phyloP scores from a whole-genome alignment of 2,329 filamentous ascomycete species.

The Exophiala lecanii-corni region DNA sequence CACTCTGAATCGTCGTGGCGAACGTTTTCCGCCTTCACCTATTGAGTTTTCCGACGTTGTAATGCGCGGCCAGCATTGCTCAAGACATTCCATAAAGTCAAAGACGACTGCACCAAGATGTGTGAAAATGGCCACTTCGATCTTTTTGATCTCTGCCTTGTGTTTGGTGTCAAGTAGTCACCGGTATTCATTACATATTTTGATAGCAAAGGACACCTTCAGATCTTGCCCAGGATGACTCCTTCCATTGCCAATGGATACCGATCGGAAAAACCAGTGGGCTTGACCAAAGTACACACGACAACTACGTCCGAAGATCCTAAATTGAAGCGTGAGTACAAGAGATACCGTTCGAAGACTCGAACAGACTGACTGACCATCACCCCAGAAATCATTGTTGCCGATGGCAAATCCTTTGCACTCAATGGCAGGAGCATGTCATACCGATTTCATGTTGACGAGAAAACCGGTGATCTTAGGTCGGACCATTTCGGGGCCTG shows the following conservation, averaged over 20 bases:
- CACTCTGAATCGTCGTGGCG: not conserved
- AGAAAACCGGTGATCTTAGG: slow-evolving; percentile 51
- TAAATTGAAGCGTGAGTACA: not conserved
- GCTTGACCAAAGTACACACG: not conserved
- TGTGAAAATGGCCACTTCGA: not conserved
- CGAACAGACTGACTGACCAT: not conserved
- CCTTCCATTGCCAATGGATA: no score
- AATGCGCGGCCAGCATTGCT: not conserved
- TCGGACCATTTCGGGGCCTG: slow-evolving; percentile 59
- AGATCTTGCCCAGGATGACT: not conserved
- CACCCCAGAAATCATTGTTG: slow-evolving; percentile 43
- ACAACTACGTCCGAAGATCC: not conserved
- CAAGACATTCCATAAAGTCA: not conserved
- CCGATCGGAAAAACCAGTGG: not conserved
- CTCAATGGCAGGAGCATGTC: slow-evolving; percentile 54
- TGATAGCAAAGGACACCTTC: not conserved
- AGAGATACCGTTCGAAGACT: not conserved
- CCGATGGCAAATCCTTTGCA: slow-evolving; percentile 53
- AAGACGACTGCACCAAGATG: not conserved
- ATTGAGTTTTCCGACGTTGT: not conserved
- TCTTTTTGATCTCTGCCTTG: not conserved
- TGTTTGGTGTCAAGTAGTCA: not conserved
- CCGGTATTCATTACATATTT: not conserved
- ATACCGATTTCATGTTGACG: slow-evolving; percentile 61
- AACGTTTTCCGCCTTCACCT: not conserved